phyloP scores from a whole-genome alignment of 2,329 filamentous ascomycete genomes.

The Arthrobotrys musiformis region DNA sequence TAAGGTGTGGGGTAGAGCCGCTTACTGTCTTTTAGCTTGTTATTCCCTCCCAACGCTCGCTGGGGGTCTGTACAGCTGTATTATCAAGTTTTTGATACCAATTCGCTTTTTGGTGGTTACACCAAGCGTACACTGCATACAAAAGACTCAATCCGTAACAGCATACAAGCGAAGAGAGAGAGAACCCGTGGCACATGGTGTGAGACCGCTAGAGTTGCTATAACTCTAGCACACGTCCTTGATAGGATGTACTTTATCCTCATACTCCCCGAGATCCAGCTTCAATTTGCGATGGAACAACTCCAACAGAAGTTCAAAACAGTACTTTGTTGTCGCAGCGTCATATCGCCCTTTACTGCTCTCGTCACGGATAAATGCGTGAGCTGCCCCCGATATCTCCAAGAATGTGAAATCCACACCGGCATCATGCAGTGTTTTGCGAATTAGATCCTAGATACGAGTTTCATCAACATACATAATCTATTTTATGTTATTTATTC shows the following conservation, averaged over 20 bases:
- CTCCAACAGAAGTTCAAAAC: conserved; percentile 90
- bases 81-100: not conserved
- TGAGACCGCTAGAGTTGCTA: not conserved
- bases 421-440: conserved; percentile 23
- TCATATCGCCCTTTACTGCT: conserved; percentile 94
- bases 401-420: conserved; percentile 49
- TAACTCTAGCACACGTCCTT: conserved; percentile 76
- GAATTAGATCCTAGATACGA: conserved; percentile 32
- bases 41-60: not conserved
- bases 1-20: too few relatives aligned
- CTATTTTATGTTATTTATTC: conserved; percentile 65
- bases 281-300: conserved; percentile 82
- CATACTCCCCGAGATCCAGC: conserved; percentile 77
- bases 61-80: not conserved
- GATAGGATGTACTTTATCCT: conserved; percentile 71
- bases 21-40: not conserved
- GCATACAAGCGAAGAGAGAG: not conserved
- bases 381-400: conserved; percentile 61
- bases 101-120: not conserved
- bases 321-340: conserved; percentile 83
- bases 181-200: not conserved
- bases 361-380: conserved; percentile 94
- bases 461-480: conserved; percentile 67
- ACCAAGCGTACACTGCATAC: not conserved
- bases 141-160: not conserved